A percentile compares a stretch with the other conserved stretches of the same genome.
Conservation (phyloP, 805 yeast species). For the Martiniozyma abietophila region DNA sequence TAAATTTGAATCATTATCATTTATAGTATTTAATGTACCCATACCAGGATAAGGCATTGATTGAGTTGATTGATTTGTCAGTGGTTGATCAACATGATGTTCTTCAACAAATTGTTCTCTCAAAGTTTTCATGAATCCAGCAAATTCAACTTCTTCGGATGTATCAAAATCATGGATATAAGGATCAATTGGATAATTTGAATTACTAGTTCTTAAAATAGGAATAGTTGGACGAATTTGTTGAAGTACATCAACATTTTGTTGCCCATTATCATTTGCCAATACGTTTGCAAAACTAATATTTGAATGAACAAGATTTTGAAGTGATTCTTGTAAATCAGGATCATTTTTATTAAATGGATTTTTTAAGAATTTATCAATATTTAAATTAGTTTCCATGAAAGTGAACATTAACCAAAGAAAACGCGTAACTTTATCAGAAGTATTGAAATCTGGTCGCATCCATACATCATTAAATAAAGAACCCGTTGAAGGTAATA, state of each 20-base stretch:
- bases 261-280: constrained; percentile 17
- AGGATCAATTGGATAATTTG: constrained; percentile 4
- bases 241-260: constrained; percentile 16
- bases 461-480: constrained; percentile 70
- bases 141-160: constrained; percentile 37
- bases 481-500: constrained; percentile 22
- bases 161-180: constrained; percentile 36
- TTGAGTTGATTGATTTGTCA: background rate
- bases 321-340: background rate
- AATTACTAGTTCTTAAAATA: constrained; percentile 1
- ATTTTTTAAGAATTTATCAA: constrained; percentile 31
- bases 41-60: no score
- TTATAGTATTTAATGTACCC: no score
- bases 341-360: constrained; percentile 22
- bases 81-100: background rate
- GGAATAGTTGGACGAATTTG: constrained; percentile 21
- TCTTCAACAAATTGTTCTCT: constrained; percentile 26
- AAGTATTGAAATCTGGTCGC: constrained; percentile 49
- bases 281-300: constrained; percentile 10
- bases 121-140: constrained; percentile 37
- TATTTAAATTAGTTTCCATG: constrained; percentile 59
- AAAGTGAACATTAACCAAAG: constrained; percentile 79
- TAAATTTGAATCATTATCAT: background rate
- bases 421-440: constrained; percentile 60
- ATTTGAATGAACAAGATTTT: constrained; percentile 4